These are phyloP conservation scores for Nitzschia sp. DNA, from an alignment of 108 stramenopile species.

Conservation along the genomic window DNA sequence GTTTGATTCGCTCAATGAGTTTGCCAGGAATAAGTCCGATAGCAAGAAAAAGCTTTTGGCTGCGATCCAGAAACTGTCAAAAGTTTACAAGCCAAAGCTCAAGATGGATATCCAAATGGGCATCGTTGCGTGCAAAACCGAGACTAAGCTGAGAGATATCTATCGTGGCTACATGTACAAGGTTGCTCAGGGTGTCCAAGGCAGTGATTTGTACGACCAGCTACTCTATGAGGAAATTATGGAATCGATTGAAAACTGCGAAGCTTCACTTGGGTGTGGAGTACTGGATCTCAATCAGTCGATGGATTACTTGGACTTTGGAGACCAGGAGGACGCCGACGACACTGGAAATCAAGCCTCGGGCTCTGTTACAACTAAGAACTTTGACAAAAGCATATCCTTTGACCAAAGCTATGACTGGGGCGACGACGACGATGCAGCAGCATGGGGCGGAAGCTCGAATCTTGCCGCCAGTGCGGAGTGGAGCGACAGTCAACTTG, in stretches of 20 bases:
- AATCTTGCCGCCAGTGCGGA: neutral
- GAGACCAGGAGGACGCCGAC: neutral
- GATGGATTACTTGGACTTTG: neutral
- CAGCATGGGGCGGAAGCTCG: neutral
- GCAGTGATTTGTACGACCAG: constrained; percentile 6
- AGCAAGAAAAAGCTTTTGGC: constrained; percentile 1
- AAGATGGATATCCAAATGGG: neutral
- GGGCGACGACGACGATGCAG: neutral
- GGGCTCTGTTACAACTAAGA: too few species aligned
- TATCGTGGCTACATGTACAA: constrained; percentile 10
- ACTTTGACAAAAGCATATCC: neutral
- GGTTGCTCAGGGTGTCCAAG: constrained; percentile 8
- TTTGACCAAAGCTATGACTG: too few species aligned
- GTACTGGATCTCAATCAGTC: neutral
- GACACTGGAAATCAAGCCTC: neutral
- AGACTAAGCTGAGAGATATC: constrained; percentile 3
- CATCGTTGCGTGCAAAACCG: neutral
- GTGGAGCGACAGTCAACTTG: neutral
- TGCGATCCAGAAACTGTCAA: neutral
- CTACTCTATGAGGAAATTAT: constrained; percentile 7
- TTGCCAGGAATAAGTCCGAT: constrained; percentile 1
- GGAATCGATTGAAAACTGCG: constrained; percentile 1
- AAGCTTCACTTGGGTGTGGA: neutral
- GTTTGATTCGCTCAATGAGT: constrained; percentile 9
- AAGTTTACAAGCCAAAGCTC: constrained; percentile 14